These are phyloP conservation scores for Fusarium liriodendri DNA, from an alignment of 2,329 filamentous ascomycete genomes.

Conservation along the genomic window DNA sequence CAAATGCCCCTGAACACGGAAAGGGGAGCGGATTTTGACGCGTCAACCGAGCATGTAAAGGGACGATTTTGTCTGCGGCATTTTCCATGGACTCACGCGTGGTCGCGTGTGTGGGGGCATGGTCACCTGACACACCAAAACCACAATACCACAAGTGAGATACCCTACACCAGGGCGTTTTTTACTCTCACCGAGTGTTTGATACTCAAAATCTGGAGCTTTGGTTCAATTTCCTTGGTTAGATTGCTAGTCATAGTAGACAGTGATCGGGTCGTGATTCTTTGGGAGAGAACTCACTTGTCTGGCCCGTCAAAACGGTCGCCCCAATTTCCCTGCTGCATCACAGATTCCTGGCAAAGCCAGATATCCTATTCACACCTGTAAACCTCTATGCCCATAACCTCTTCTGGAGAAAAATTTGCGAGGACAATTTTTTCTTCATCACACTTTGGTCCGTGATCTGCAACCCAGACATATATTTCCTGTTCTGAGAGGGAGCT, in stretches of 20 bases:
- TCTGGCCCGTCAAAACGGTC: too few species aligned
- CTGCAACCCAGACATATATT: too few species aligned
- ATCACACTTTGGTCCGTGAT: too few species aligned
- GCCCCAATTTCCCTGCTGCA: too few species aligned
- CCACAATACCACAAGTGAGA: not conserved
- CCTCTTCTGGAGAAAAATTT: too few species aligned
- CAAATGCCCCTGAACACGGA: not conserved
- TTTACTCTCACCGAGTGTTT: not conserved
- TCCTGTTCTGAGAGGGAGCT: not conserved
- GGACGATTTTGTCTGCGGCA: not conserved
- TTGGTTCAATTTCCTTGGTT: fast-evolving
- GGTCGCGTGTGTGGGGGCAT: not conserved
- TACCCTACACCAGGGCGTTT: not conserved
- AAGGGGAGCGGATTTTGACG: not conserved
- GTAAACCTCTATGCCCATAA: too few species aligned
- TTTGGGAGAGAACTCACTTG: too few species aligned
- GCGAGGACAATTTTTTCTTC: not conserved
- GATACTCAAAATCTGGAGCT: not conserved
- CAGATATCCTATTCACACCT: too few species aligned
- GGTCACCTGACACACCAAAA: not conserved
- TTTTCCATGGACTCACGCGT: not conserved
- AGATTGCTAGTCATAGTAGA: not conserved
- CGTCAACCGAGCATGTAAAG: not conserved
- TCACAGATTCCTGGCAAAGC: too few species aligned
- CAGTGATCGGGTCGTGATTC: not conserved